Evolutionary conservation across 2,329 filamentous ascomycete genomes (phyloP).

Genomic region (Fusarium piperis): DNA sequence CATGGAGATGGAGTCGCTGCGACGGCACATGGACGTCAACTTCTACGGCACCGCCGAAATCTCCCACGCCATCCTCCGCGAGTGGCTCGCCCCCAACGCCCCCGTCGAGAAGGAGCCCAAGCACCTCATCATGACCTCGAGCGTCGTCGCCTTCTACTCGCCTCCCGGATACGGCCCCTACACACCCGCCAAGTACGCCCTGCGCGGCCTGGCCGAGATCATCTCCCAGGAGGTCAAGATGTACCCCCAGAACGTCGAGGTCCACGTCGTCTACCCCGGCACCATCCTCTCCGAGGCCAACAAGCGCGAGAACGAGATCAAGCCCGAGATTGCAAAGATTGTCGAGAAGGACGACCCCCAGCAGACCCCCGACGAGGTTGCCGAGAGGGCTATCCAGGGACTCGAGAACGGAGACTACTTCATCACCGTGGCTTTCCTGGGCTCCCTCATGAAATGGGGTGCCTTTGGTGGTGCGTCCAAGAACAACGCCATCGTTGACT

Average conservation of each 20-base stretch:
- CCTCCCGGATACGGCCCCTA: slow-evolving; percentile 87
- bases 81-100: slow-evolving; percentile 71
- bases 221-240: slow-evolving; percentile 85
- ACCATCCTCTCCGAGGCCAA: slow-evolving; percentile 82
- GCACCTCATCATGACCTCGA: slow-evolving; percentile 90
- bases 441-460: slow-evolving; percentile 74
- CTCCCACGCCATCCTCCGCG: slow-evolving; percentile 78
- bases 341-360: slow-evolving; percentile 85
- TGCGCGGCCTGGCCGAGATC: slow-evolving; percentile 84
- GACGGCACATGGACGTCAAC: slow-evolving; percentile 89
- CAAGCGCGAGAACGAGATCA: slow-evolving; percentile 78
- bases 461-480: slow-evolving; percentile 64
- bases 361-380: slow-evolving; percentile 82
- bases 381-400: slow-evolving; percentile 72
- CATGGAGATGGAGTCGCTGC: slow-evolving; percentile 71
- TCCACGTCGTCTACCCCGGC: slow-evolving; percentile 86
- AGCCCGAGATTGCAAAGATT: slow-evolving; percentile 81
- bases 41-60: slow-evolving; percentile 90
- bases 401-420: slow-evolving; percentile 84
- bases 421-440: slow-evolving; percentile 79
- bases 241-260: slow-evolving; percentile 83
- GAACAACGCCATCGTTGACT: slow-evolving; percentile 70
- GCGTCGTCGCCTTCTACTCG: slow-evolving; percentile 77
- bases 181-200: slow-evolving; percentile 83
- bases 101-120: slow-evolving; percentile 62